Conservation (phyloP, 1,284 basidiomycete genomes). For the Cutaneotrichosporon dermatis region DNA sequence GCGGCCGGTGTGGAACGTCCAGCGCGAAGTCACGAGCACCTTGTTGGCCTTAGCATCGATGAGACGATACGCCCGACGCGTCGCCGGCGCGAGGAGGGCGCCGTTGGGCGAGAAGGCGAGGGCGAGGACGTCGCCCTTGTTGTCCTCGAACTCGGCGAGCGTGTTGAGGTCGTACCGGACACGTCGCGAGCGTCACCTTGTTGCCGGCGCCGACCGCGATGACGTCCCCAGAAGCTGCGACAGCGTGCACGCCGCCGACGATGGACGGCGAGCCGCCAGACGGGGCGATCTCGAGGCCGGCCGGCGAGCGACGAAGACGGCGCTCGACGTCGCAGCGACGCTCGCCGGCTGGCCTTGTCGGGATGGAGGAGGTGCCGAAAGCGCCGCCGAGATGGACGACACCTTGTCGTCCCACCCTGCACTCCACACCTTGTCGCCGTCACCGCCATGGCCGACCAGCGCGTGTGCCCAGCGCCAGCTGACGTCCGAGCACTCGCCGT, state of each 20-base stretch:
- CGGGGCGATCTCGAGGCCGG: slow-evolving; percentile 57
- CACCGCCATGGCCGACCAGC: slow-evolving; percentile 58
- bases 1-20: slow-evolving; percentile 84
- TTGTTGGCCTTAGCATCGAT: slow-evolving; percentile 62
- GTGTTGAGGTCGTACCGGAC: slow-evolving; percentile 21
- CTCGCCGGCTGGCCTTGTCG: slow-evolving; percentile 68
- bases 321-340: slow-evolving; percentile 58
- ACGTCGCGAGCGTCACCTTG: slow-evolving; percentile 55
- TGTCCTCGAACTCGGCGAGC: slow-evolving; percentile 58
- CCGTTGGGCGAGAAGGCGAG: slow-evolving; percentile 79
- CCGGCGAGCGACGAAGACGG: slow-evolving; percentile 69
- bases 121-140: slow-evolving; percentile 66
- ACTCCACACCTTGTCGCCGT: slow-evolving; percentile 58
- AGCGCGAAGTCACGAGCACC: slow-evolving; percentile 66
- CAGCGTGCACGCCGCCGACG: slow-evolving; percentile 26
- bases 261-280: slow-evolving; percentile 23
- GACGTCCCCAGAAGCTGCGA: slow-evolving; percentile 37
- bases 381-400: slow-evolving; percentile 55
- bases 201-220: slow-evolving; percentile 52
- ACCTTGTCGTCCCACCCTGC: slow-evolving; percentile 72
- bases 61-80: slow-evolving; percentile 50
- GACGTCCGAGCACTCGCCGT: slow-evolving; percentile 54
- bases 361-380: slow-evolving; percentile 52
- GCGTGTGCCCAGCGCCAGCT: slow-evolving; percentile 65
- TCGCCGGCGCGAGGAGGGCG: slow-evolving; percentile 72